phyloP scores from a whole-genome alignment of 192 early-diverging fungal genomes.

The Coemansia sp. region DNA sequence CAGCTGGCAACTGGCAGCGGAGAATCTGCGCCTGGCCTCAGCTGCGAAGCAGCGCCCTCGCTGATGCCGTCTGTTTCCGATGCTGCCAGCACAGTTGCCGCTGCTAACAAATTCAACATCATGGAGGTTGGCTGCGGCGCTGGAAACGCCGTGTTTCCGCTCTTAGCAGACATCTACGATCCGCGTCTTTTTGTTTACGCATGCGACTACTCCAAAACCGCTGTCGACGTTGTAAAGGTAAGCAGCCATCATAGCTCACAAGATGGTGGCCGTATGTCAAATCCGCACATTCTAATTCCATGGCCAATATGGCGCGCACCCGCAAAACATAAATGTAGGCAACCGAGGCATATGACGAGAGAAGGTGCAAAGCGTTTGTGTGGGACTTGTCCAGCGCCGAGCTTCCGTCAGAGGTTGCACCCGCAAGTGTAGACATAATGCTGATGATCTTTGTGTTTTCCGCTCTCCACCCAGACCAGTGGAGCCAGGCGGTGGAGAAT shows the following conservation, averaged over 20 bases:
- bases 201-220: slow-evolving; percentile 73
- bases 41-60: background rate
- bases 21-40: background rate
- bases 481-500: slow-evolving; percentile 68
- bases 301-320: background rate
- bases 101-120: slow-evolving; percentile 52
- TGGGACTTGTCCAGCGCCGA: slow-evolving; percentile 70
- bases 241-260: too few relatives aligned
- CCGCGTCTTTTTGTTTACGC: slow-evolving; percentile 73
- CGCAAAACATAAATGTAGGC: slow-evolving; percentile 26
- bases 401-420: slow-evolving; percentile 62
- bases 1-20: background rate
- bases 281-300: background rate
- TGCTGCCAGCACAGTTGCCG: background rate
- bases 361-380: slow-evolving; percentile 70
- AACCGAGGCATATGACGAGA: slow-evolving; percentile 62
- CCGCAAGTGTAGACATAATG: slow-evolving; percentile 70
- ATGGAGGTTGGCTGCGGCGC: slow-evolving; percentile 86
- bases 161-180: slow-evolving; percentile 62
- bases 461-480: slow-evolving; percentile 72
- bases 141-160: slow-evolving; percentile 78
- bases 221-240: slow-evolving; percentile 77
- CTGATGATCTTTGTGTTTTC: slow-evolving; percentile 84
- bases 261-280: background rate
- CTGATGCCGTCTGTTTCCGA: background rate